phyloP scores from a whole-genome alignment of 495 filamentous ascomycete species.

The Aspergillus carlsbadensis region DNA sequence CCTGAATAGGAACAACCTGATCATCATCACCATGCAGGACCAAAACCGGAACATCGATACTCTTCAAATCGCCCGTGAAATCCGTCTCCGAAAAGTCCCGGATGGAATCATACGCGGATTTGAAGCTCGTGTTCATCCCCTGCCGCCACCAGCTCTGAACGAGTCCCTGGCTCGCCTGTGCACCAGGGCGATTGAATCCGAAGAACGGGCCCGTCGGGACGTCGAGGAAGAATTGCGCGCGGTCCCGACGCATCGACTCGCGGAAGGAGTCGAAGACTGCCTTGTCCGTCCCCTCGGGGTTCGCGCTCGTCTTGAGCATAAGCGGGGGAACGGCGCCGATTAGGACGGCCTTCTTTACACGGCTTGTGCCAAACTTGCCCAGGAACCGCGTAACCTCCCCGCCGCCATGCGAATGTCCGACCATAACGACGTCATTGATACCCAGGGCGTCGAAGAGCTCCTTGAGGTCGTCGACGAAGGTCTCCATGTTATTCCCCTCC shows the following conservation, averaged over 20 bases:
- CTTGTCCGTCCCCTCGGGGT: conserved; percentile 31
- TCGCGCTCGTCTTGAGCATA: conserved; percentile 31
- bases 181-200: conserved; percentile 37
- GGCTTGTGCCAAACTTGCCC: conserved; percentile 32
- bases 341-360: conserved; percentile 38
- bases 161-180: conserved; percentile 32
- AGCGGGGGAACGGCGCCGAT: conserved; percentile 37
- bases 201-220: conserved; percentile 45
- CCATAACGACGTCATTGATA: conserved; percentile 31
- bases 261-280: conserved; percentile 39
- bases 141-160: conserved; percentile 42
- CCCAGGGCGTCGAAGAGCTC: conserved; percentile 35
- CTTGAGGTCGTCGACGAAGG: conserved; percentile 36
- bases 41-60: conserved; percentile 35
- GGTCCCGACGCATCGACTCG: conserved; percentile 31
- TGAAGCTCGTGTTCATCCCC: conserved; percentile 41
- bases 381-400: conserved; percentile 39
- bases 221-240: conserved; percentile 40
- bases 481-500: conserved; percentile 39
- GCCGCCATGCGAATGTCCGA: conserved; percentile 44
- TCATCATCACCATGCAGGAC: conserved; percentile 42
- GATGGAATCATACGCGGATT: conserved; percentile 37
- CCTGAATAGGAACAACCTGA: conserved; percentile 37
- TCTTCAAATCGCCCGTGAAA: conserved; percentile 41
- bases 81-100: conserved; percentile 41